These are phyloP conservation scores for Phytophthora capsici DNA, from an alignment of 352 stramenopile species.

Conservation along the genomic window DNA sequence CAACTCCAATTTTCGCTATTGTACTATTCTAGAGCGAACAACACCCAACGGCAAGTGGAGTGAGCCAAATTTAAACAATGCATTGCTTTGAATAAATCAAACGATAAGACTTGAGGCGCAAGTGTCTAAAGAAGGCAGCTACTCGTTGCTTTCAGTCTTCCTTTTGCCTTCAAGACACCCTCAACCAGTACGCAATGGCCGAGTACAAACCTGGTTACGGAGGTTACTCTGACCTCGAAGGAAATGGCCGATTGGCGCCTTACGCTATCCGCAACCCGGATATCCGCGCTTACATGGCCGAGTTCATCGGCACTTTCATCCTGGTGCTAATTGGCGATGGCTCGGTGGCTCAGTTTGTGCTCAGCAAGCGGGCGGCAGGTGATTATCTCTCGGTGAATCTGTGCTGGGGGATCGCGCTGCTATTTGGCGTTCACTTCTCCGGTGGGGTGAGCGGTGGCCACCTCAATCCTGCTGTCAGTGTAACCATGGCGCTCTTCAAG, in stretches of 20 bases:
- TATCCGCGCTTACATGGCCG: slow-evolving; percentile 61
- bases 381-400: slow-evolving; percentile 63
- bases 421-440: slow-evolving; percentile 65
- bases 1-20: no score
- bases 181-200: slow-evolving; percentile 18
- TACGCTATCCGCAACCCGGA: slow-evolving; percentile 43
- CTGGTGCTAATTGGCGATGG: slow-evolving; percentile 66
- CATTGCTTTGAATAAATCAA: slow-evolving; percentile 1
- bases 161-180: slow-evolving; percentile 28
- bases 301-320: slow-evolving; percentile 72
- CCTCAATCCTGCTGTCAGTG: slow-evolving; percentile 66
- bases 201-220: slow-evolving; percentile 38
- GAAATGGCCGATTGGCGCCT: slow-evolving; percentile 34
- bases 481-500: slow-evolving; percentile 57
- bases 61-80: background rate
- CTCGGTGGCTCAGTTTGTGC: slow-evolving; percentile 63
- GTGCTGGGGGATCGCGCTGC: slow-evolving; percentile 66
- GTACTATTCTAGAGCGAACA: background rate
- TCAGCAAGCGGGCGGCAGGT: slow-evolving; percentile 48
- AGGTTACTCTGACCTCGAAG: slow-evolving; percentile 43
- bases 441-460: slow-evolving; percentile 66
- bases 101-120: slow-evolving; percentile 29
- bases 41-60: background rate
- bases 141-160: slow-evolving; percentile 19
- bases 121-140: background rate